Conservation (phyloP, 139 green algal genomes). For the Spirogloea muscicola region DNA sequence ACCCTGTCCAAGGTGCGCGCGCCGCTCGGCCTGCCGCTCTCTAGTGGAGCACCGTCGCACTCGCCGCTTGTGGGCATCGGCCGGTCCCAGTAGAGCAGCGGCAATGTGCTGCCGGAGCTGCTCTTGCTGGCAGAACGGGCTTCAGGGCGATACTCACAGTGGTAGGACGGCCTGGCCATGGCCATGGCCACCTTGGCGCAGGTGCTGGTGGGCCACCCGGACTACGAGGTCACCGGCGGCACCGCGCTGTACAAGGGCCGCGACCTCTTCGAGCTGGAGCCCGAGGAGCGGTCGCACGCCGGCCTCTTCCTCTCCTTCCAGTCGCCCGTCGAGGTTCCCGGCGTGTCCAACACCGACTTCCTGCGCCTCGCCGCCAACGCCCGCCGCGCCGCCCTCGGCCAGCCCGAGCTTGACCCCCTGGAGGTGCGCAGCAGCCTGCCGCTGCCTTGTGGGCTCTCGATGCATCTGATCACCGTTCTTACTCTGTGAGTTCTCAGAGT, state of each 20-base stretch:
- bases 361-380: constrained; percentile 90
- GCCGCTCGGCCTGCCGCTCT: too few relatives aligned
- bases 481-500: too few relatives aligned
- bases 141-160: too few relatives aligned
- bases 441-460: too few relatives aligned
- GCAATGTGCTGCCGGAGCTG: too few relatives aligned
- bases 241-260: constrained; percentile 82
- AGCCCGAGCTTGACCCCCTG: constrained; percentile 91
- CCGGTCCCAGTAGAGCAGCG: too few relatives aligned
- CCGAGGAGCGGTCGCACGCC: constrained; percentile 77
- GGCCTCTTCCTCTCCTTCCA: constrained; percentile 92
- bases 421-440: constrained; percentile 61
- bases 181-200: too few relatives aligned
- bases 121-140: too few relatives aligned
- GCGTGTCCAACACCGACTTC: constrained; percentile 95
- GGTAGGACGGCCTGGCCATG: too few relatives aligned
- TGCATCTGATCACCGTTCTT: too few relatives aligned
- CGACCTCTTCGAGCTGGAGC: constrained; percentile 75
- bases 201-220: constrained; percentile 91
- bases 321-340: constrained; percentile 89
- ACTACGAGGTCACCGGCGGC: constrained; percentile 91
- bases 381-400: constrained; percentile 65
- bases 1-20: constrained; percentile 85
- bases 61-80: too few relatives aligned
- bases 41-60: too few relatives aligned